These are phyloP conservation scores for Arachis hypogaea DNA, from an alignment of 306 rosid species.

Conservation along the genomic window DNA sequence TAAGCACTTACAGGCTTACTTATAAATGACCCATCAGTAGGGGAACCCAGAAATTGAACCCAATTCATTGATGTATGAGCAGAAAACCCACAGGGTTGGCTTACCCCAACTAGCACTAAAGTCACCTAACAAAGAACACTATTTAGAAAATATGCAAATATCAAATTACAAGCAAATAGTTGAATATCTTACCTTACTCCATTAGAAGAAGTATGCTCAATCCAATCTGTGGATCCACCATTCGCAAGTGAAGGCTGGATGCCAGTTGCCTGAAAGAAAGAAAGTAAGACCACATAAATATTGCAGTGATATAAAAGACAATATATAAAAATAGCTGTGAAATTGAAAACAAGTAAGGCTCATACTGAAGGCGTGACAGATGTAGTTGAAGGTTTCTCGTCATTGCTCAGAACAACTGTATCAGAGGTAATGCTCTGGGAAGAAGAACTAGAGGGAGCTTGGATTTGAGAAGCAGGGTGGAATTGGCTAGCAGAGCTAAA, in stretches of 20 bases:
- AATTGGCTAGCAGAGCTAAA: slow-evolving; percentile 54
- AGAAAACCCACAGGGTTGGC: neutral
- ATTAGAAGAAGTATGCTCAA: slow-evolving; percentile 79
- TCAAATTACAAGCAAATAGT: slow-evolving; percentile 37
- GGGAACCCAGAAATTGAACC: neutral
- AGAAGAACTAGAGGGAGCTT: slow-evolving; percentile 53
- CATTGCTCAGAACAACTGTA: slow-evolving; percentile 50
- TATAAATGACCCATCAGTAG: neutral
- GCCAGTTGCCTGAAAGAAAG: slow-evolving; percentile 55
- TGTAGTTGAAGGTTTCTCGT: slow-evolving; percentile 56
- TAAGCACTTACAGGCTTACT: neutral
- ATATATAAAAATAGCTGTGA: slow-evolving; percentile 16
- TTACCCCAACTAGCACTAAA: neutral
- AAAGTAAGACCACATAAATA: slow-evolving; percentile 20
- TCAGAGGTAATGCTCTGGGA: slow-evolving; percentile 50
- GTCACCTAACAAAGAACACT: neutral
- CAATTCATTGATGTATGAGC: neutral
- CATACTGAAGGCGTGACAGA: slow-evolving; percentile 59
- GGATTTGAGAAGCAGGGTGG: slow-evolving; percentile 67
- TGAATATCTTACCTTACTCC: slow-evolving; percentile 74
- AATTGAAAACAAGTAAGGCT: slow-evolving; percentile 31
- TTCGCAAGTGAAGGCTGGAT: slow-evolving; percentile 43
- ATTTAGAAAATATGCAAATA: neutral
- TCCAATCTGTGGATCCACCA: slow-evolving; percentile 74
- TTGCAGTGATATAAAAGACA: slow-evolving; percentile 5